These are phyloP conservation scores for Lactifluus pinguis DNA, from an alignment of 768 basidiomycete genomes.

Conservation along the genomic window DNA sequence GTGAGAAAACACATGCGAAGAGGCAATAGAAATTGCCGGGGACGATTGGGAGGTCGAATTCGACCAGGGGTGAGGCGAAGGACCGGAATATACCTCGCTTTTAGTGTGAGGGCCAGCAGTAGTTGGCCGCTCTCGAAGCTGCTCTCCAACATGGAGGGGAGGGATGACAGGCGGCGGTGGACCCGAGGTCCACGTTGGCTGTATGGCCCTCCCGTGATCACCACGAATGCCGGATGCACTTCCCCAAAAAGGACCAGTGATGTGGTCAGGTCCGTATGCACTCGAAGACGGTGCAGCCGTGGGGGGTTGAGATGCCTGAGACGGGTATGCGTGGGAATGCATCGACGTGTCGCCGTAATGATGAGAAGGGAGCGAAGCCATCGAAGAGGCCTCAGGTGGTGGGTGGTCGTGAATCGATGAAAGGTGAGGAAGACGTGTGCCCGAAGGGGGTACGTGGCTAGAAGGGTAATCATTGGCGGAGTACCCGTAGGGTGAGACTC, in stretches of 20 bases:
- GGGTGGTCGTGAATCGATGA: slow-evolving; percentile 15
- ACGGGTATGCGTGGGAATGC: slow-evolving; percentile 12
- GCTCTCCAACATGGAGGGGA: slow-evolving; percentile 9
- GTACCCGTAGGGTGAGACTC: slow-evolving; percentile 10
- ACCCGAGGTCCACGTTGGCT: slow-evolving; percentile 3
- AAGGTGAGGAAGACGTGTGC: slow-evolving; percentile 17
- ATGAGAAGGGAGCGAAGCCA: slow-evolving; percentile 7
- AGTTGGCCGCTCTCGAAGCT: slow-evolving; percentile 10
- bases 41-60: slow-evolving; percentile 10
- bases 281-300: slow-evolving; percentile 1
- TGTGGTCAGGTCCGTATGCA: slow-evolving; percentile 5
- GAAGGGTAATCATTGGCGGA: slow-evolving; percentile 15
- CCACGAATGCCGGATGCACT: slow-evolving; percentile 6
- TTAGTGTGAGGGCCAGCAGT: slow-evolving; percentile 1
- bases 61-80: slow-evolving; percentile 17
- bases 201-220: slow-evolving; percentile 6
- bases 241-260: slow-evolving; percentile 5
- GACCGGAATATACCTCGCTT: slow-evolving; percentile 14
- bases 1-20: slow-evolving; percentile 6
- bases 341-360: slow-evolving; percentile 9
- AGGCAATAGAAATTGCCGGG: slow-evolving; percentile 10
- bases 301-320: slow-evolving; percentile 8
- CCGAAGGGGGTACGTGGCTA: slow-evolving; percentile 12
- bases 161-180: slow-evolving; percentile 6
- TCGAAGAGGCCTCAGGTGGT: slow-evolving; percentile 3